phyloP scores from a whole-genome alignment of 1,139 yeast species.

The Hemisphaericaspora xylanilytica region DNA sequence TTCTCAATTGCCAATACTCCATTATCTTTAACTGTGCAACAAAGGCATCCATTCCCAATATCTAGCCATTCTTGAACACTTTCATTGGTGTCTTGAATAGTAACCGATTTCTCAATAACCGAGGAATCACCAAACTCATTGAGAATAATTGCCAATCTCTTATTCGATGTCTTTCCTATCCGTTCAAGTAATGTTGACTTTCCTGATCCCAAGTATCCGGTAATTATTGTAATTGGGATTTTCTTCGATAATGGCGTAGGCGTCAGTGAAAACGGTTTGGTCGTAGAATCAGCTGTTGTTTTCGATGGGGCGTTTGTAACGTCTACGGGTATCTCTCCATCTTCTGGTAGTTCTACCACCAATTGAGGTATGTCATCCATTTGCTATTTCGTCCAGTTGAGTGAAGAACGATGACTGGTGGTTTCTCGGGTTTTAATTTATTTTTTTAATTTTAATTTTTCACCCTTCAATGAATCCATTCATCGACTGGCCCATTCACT shows the following conservation, averaged over 20 bases:
- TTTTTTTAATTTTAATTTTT: not conserved
- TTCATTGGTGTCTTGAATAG: constrained; percentile 61
- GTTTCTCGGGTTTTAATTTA: not conserved
- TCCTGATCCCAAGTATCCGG: constrained; percentile 95
- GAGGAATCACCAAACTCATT: constrained; percentile 91
- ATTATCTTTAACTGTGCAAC: constrained; percentile 92
- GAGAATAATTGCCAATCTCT: constrained; percentile 81
- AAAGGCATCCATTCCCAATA: constrained; percentile 91
- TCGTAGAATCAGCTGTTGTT: not conserved
- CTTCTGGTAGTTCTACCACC: constrained; percentile 33
- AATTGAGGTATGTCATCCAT: constrained; percentile 54
- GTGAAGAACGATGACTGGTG: no score
- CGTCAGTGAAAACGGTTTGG: constrained; percentile 10
- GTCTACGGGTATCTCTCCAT: constrained; percentile 6
- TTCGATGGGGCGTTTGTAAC: not conserved
- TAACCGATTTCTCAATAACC: constrained; percentile 83
- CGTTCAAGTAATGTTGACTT: constrained; percentile 80
- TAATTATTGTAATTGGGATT: constrained; percentile 89
- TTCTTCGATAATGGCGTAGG: constrained; percentile 26
- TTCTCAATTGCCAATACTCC: constrained; percentile 95
- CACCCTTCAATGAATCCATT: not conserved
- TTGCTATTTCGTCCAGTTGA: no score
- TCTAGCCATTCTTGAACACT: constrained; percentile 92
- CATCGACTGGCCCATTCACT: no score
- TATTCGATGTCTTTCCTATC: constrained; percentile 66